Percentiles rank a stretch among this genome's conserved stretches.
Evolutionary conservation across 75 land plant species (phyloP).

Genomic region (Azolla pinnata): DNA sequence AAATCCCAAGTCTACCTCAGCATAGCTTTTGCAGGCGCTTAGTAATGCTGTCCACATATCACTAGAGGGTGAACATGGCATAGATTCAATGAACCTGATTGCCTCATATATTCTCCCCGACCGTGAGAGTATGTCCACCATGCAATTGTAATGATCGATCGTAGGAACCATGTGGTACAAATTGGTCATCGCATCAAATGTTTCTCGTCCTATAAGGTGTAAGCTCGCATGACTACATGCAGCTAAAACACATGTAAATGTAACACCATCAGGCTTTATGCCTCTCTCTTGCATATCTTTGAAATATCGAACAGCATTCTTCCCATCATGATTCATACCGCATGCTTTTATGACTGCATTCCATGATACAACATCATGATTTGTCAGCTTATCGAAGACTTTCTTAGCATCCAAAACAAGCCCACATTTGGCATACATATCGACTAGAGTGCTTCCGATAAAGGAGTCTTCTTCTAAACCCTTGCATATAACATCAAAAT

Average conservation of each 20-base stretch:
- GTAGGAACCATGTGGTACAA: slow-evolving; percentile 12
- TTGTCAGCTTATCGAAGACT: slow-evolving; percentile 15
- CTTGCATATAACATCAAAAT: slow-evolving; percentile 6
- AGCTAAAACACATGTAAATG: slow-evolving; percentile 28
- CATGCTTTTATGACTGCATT: slow-evolving; percentile 19
- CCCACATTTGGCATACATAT: slow-evolving; percentile 25
- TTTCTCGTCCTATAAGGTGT: slow-evolving; percentile 17
- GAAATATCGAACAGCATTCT: slow-evolving; percentile 1
- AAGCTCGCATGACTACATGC: slow-evolving; percentile 40
- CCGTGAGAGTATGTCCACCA: slow-evolving; percentile 39
- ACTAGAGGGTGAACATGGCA: slow-evolving; percentile 29
- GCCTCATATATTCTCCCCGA: slow-evolving; percentile 34
- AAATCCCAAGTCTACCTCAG: slow-evolving; percentile 24
- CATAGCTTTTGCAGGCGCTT: slow-evolving; percentile 27
- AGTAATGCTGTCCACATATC: slow-evolving; percentile 18
- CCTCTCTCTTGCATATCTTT: slow-evolving; percentile 8
- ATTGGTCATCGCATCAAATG: slow-evolving; percentile 22
- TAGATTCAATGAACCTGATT: slow-evolving; percentile 12
- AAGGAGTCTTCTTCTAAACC: slow-evolving; percentile 8
- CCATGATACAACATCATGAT: slow-evolving; percentile 18
- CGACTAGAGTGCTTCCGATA: slow-evolving; percentile 13
- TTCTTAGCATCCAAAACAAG: slow-evolving; percentile 5
- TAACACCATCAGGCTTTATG: slow-evolving; percentile 19
- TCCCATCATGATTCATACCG: slow-evolving; percentile 1
- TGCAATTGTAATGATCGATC: slow-evolving; percentile 40